Percentiles rank a stretch among this genome's conserved stretches.
phyloP scores from a whole-genome alignment of 2,329 filamentous ascomycete species.

The Byssochlamys sp. region DNA sequence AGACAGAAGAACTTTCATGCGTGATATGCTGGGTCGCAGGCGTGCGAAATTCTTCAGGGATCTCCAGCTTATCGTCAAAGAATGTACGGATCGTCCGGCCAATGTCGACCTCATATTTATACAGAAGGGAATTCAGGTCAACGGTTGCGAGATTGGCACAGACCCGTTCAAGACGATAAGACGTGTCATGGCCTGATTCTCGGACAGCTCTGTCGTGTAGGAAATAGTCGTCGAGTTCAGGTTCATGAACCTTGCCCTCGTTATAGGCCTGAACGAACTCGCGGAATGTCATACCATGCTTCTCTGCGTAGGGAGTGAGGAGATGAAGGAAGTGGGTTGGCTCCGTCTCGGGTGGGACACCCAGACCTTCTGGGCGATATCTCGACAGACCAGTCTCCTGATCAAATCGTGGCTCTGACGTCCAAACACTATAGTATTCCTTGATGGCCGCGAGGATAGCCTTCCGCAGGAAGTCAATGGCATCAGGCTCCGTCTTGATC shows the following conservation, averaged over 20 bases:
- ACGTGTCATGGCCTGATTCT: conserved; percentile 93
- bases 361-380: conserved; percentile 72
- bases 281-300: conserved; percentile 69
- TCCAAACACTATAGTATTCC: conserved; percentile 89
- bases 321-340: conserved; percentile 77
- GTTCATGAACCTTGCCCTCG: conserved; percentile 62
- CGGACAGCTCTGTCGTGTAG: conserved; percentile 89
- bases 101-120: conserved; percentile 96
- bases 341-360: conserved; percentile 86
- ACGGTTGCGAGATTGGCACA: conserved; percentile 85
- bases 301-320: conserved; percentile 70
- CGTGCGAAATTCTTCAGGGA: conserved; percentile 73
- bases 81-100: conserved; percentile 71
- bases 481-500: conserved; percentile 75
- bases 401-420: conserved; percentile 66
- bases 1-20: conserved; percentile 70
- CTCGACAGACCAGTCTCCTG: conserved; percentile 68
- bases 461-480: conserved; percentile 68
- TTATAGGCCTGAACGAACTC: conserved; percentile 90
- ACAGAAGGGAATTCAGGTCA: conserved; percentile 86
- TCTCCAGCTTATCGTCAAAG: conserved; percentile 71
- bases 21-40: conserved; percentile 56
- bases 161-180: conserved; percentile 80
- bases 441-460: conserved; percentile 89
- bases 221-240: conserved; percentile 89